phyloP scores from a whole-genome alignment of 75 land plant species.

The Larix kaempferi region DNA sequence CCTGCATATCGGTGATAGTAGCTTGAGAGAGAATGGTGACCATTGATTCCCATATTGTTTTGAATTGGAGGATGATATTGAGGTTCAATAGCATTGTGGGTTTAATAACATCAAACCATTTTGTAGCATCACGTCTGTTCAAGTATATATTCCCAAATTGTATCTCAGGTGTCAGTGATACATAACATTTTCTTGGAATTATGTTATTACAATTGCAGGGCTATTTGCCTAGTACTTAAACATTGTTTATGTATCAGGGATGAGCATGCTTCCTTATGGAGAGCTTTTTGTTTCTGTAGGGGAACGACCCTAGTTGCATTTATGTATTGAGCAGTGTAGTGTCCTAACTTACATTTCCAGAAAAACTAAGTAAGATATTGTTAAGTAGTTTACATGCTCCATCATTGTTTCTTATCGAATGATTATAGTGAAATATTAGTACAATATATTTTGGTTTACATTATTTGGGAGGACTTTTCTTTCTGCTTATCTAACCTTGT shows the following conservation, averaged over 20 bases:
- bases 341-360: not conserved
- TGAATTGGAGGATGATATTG: too few relatives aligned
- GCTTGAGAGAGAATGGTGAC: too few relatives aligned
- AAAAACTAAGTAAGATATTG: not conserved
- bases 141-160: not conserved
- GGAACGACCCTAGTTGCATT: not conserved
- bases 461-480: not conserved
- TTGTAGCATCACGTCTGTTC: not conserved
- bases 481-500: not conserved
- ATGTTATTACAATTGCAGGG: not conserved
- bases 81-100: too few relatives aligned
- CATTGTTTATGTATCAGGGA: not conserved
- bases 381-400: not conserved
- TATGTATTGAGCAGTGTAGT: not conserved
- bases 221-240: not conserved
- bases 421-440: not conserved
- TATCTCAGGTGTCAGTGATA: not conserved
- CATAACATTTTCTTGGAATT: not conserved
- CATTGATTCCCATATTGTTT: too few relatives aligned
- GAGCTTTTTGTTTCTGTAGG: not conserved
- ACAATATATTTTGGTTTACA: not conserved
- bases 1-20: too few relatives aligned
- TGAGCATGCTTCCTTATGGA: not conserved
- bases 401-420: not conserved
- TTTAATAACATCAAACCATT: too few relatives aligned